These are phyloP conservation scores for Artemisia tridentata DNA, from an alignment of 129 eudicot genomes.

Conservation along the genomic window DNA sequence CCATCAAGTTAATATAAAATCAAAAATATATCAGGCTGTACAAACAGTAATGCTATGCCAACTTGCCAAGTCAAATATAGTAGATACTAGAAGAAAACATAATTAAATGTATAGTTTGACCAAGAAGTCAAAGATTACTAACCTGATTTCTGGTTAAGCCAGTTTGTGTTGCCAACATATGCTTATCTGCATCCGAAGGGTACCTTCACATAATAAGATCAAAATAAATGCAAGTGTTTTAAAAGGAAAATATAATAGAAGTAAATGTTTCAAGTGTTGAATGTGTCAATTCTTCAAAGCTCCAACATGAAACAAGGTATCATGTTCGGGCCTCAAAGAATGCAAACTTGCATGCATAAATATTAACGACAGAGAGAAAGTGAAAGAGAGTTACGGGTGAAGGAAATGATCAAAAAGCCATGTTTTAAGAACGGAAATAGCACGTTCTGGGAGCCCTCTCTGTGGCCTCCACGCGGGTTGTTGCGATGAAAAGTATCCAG, in stretches of 20 bases:
- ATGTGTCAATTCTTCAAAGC: too few relatives aligned
- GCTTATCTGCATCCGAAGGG: slow-evolving; percentile 91
- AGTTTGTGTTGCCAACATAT: slow-evolving; percentile 83
- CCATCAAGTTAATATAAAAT: too few relatives aligned
- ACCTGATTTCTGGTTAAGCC: slow-evolving; percentile 94
- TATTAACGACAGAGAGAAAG: neutral
- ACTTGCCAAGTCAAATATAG: neutral
- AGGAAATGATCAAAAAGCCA: slow-evolving; percentile 97
- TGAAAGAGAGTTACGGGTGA: slow-evolving; percentile 57
- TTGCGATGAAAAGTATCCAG: slow-evolving; percentile 44
- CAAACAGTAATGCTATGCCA: too few relatives aligned
- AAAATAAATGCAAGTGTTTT: slow-evolving; percentile 4
- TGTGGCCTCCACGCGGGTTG: slow-evolving; percentile 91
- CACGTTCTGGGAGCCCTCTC: slow-evolving; percentile 89
- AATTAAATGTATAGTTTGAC: neutral
- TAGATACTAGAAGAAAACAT: neutral
- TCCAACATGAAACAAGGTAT: too few relatives aligned
- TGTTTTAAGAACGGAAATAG: slow-evolving; percentile 74
- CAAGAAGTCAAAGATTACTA: slow-evolving; percentile 22
- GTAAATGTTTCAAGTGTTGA: too few relatives aligned
- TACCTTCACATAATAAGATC: slow-evolving; percentile 45
- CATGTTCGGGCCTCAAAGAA: too few relatives aligned
- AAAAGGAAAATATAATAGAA: neutral
- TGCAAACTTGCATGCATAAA: neutral
- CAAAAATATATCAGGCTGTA: too few relatives aligned